Evolutionary conservation across 2,329 filamentous ascomycete genomes (phyloP).

Genomic region (Biscogniauxia mediterranea): DNA sequence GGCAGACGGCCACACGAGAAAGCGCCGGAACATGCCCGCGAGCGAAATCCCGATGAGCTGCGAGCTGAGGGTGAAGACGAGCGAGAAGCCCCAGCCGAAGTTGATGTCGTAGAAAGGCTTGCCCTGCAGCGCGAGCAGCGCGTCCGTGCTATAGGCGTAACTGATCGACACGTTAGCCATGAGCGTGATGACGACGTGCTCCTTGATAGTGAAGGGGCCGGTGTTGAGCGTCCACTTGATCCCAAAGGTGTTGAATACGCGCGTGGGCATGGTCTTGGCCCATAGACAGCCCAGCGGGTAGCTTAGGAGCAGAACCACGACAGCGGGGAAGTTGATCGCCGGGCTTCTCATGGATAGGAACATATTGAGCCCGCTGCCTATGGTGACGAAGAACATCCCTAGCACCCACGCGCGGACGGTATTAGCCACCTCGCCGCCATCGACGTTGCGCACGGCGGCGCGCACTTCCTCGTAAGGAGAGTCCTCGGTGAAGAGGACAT

Average conservation of each 20-base stretch:
- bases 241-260: constrained; percentile 42
- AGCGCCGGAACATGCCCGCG: constrained; percentile 48
- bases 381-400: constrained; percentile 42
- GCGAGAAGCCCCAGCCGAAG: constrained; percentile 47
- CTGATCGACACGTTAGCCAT: constrained; percentile 42
- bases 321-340: constrained; percentile 36
- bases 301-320: constrained; percentile 41
- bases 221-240: constrained; percentile 42
- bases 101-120: constrained; percentile 42
- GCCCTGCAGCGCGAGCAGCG: constrained; percentile 39
- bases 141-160: constrained; percentile 41
- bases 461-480: constrained; percentile 41
- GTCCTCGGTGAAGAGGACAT: constrained; percentile 34
- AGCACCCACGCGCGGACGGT: constrained; percentile 46
- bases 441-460: constrained; percentile 44
- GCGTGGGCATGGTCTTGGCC: constrained; percentile 41
- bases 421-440: constrained; percentile 42
- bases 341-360: constrained; percentile 36
- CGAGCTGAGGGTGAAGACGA: constrained; percentile 48
- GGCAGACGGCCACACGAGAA: constrained; percentile 46
- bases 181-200: constrained; percentile 43
- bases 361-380: constrained; percentile 40
- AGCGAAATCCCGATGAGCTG: constrained; percentile 54
- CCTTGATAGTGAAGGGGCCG: constrained; percentile 46
- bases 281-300: constrained; percentile 45